These are phyloP conservation scores for Trichocomaceae sp. DNA, from an alignment of 2,329 filamentous ascomycete species.

Conservation along the genomic window DNA sequence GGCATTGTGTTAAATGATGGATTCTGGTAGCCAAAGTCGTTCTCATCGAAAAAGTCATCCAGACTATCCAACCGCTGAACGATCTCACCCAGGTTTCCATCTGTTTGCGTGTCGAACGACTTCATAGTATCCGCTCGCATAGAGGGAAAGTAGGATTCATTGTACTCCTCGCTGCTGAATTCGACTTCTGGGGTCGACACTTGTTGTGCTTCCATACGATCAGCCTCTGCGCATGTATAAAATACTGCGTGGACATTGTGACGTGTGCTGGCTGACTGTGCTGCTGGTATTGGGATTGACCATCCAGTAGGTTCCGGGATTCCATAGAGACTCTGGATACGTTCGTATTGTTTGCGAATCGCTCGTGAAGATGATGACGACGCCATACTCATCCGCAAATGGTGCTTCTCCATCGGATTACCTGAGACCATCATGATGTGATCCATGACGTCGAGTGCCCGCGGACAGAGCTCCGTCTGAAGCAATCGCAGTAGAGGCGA, in stretches of 20 bases:
- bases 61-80: slow-evolving; percentile 71
- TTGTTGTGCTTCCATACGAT: slow-evolving; percentile 52
- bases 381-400: slow-evolving; percentile 97
- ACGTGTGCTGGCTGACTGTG: slow-evolving; percentile 78
- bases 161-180: slow-evolving; percentile 83
- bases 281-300: slow-evolving; percentile 89
- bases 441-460: slow-evolving; percentile 85
- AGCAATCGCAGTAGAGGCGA: slow-evolving; percentile 83
- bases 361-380: slow-evolving; percentile 70
- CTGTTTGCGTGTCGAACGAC: slow-evolving; percentile 62
- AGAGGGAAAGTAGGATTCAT: slow-evolving; percentile 66
- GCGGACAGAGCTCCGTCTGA: slow-evolving; percentile 88
- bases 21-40: slow-evolving; percentile 47
- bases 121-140: slow-evolving; percentile 87
- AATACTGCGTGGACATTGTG: slow-evolving; percentile 94
- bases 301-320: slow-evolving; percentile 94
- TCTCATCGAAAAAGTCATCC: slow-evolving; percentile 74
- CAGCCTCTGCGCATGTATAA: slow-evolving; percentile 75
- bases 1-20: slow-evolving; percentile 43
- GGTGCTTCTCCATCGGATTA: slow-evolving; percentile 86
- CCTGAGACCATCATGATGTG: slow-evolving; percentile 92
- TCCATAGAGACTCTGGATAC: slow-evolving; percentile 88
- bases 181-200: slow-evolving; percentile 78
- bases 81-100: slow-evolving; percentile 71
- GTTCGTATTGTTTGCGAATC: slow-evolving; percentile 88